A percentile compares a stretch with the other conserved stretches of the same genome.
phyloP scores from a whole-genome alignment of 192 early-diverging fungal genomes.

The Podila clonocystis region DNA sequence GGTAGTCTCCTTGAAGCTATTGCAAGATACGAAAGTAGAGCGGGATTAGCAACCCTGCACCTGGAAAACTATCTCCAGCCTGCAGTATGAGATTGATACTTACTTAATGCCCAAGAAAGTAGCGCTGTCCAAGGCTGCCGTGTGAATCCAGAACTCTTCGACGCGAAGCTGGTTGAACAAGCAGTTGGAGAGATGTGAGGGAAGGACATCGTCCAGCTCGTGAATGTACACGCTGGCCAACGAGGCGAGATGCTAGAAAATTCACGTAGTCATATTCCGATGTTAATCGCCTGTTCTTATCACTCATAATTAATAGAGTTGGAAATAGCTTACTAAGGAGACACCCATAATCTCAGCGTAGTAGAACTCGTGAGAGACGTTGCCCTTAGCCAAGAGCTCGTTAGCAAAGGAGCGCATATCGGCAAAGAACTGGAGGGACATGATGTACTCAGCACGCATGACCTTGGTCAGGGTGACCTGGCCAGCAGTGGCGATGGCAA shows the following conservation, averaged over 20 bases:
- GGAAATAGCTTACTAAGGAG: constrained; percentile 54
- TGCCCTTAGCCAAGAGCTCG: constrained; percentile 54
- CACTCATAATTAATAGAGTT: neutral
- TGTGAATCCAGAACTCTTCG: constrained; percentile 51
- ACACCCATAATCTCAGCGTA: constrained; percentile 67
- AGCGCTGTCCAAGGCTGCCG: constrained; percentile 34
- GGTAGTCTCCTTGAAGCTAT: constrained; percentile 43
- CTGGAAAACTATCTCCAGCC: neutral
- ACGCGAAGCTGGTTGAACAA: constrained; percentile 49
- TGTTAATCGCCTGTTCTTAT: neutral
- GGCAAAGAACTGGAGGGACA: constrained; percentile 64
- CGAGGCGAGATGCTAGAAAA: constrained; percentile 56
- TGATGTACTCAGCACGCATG: constrained; percentile 60
- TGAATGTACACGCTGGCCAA: constrained; percentile 59
- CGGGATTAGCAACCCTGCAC: neutral
- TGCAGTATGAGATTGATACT: constrained; percentile 15
- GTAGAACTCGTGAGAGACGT: constrained; percentile 58
- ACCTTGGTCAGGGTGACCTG: constrained; percentile 49
- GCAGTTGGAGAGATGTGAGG: constrained; percentile 56
- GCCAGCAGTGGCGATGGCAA: constrained; percentile 10
- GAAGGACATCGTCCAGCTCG: constrained; percentile 60
- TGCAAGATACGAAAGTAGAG: neutral
- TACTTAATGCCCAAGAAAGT: constrained; percentile 49
- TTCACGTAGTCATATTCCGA: neutral
- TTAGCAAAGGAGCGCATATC: constrained; percentile 60